Evolutionary conservation across 495 filamentous ascomycete species (phyloP), one percentile per base, ranked within the genome.

Genomic region (Jackrogersella minutella): DNA sequence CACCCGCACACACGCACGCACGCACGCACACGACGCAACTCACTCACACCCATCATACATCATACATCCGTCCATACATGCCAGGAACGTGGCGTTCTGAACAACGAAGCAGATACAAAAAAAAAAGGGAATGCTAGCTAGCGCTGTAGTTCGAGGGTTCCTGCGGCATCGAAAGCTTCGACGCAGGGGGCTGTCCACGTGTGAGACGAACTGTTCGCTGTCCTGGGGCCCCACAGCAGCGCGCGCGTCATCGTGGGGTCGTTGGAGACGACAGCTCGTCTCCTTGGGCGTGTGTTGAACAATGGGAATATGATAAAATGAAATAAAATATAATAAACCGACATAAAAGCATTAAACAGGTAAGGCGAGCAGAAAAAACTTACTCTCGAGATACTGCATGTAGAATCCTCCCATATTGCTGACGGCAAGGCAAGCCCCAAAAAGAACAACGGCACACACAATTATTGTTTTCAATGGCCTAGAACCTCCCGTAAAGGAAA

Each of bases 371-470:
- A 22, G 28, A 31, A 41, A 39, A 13, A 62, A 86, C 84, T 82
- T 84, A 86, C 84, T 84, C 75, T 85, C 82, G 59, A 86, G 76
- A 77, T 86, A 86, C 76, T 85, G 82, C 80, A 86, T 86, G 76
- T 86, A 86, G 73, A 85, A 86, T 74, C 84, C 84, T 66, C 77
- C 78, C 83, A 85, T 85, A 73, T 71, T 84, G 75, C 68, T 72
- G 69, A 73, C 60, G 31, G 62, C 41, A 52, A 30, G 13, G 17
- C 37, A 41, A 46, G 11, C 6, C n/a, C n/a, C n/a, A n/a, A n/a
- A n/a, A n/a, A n/a, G 3, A 46, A 24, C 8, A 22, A 26, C 22
- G n/a, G 50, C 50, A 47, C 30, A 17, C 21, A 47, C 31, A 50
- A 24, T 28, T 60, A 24, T 28, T 60, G 39, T 44, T 54, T 41